Conservation (phyloP, 345 rosid genomes). For the Rhizophora apiculata region DNA sequence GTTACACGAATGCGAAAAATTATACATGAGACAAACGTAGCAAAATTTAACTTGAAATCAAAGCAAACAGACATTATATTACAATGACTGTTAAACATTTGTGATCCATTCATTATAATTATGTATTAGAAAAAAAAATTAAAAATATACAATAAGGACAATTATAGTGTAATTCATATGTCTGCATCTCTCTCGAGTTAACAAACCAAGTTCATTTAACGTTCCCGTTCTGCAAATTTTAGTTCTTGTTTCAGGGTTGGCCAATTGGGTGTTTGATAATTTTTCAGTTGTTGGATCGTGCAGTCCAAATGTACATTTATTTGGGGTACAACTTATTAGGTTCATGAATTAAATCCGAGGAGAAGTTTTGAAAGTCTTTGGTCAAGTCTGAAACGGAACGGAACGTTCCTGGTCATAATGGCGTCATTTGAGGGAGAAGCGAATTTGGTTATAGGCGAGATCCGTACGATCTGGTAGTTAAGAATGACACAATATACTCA, state of each 20-base stretch:
- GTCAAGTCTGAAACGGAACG: constrained; percentile 4
- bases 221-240: too few species aligned
- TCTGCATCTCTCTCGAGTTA: too few species aligned
- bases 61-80: too few species aligned
- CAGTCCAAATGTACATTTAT: constrained; percentile 11
- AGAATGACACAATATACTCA: not conserved
- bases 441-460: not conserved
- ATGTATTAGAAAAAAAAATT: too few species aligned
- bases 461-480: not conserved
- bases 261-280: not conserved
- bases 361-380: not conserved
- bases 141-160: too few species aligned
- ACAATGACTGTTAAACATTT: too few species aligned
- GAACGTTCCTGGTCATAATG: not conserved
- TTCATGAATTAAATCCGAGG: not conserved
- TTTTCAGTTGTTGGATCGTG: not conserved
- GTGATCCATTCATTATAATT: too few species aligned
- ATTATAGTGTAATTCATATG: too few species aligned
- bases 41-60: too few species aligned
- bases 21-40: too few species aligned
- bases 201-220: too few species aligned
- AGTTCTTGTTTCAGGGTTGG: constrained; percentile 6
- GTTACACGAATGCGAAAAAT: too few species aligned
- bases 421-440: not conserved
- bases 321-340: constrained; percentile 17